Conservation (phyloP, 768 basidiomycete species). For the Auriscalpium vulgare region DNA sequence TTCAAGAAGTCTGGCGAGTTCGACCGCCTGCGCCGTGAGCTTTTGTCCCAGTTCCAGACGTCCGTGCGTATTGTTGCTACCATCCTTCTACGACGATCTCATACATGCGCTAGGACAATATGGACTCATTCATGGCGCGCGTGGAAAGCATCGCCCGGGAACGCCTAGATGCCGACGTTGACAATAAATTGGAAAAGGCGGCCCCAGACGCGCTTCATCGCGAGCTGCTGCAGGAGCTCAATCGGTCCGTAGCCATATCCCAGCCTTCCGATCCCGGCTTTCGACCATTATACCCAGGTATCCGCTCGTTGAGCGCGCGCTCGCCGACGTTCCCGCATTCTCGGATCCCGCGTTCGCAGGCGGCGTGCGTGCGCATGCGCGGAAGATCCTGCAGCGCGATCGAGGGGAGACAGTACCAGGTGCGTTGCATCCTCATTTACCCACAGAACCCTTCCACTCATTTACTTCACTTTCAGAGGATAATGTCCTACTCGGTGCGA, state of each 20-base stretch:
- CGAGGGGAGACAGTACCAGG: too few relatives aligned
- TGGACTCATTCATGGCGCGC: conserved; percentile 40
- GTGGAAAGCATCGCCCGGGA: conserved; percentile 50
- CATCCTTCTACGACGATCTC: neutral
- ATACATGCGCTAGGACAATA: conserved; percentile 5
- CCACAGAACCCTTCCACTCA: too few relatives aligned
- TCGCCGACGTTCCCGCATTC: neutral
- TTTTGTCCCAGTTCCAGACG: conserved; percentile 50
- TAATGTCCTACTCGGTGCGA: too few relatives aligned
- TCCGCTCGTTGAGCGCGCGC: conserved; percentile 2
- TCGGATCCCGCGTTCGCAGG: neutral
- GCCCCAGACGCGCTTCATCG: conserved; percentile 38
- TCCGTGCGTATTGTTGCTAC: conserved; percentile 32
- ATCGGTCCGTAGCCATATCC: conserved; percentile 34
- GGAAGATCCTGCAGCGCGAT: too few relatives aligned
- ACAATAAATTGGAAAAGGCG: conserved; percentile 38
- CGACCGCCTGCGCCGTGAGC: conserved; percentile 56
- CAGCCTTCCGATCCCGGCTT: neutral
- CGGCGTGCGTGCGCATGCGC: too few relatives aligned
- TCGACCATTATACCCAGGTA: neutral
- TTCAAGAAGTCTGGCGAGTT: conserved; percentile 76
- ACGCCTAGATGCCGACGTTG: conserved; percentile 31
- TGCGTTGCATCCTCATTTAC: too few relatives aligned
- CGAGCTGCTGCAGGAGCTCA: conserved; percentile 59
- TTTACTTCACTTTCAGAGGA: too few relatives aligned